These are phyloP conservation scores for Penicillium sp. DNA, from an alignment of 2,329 filamentous ascomycete species.

Conservation along the genomic window DNA sequence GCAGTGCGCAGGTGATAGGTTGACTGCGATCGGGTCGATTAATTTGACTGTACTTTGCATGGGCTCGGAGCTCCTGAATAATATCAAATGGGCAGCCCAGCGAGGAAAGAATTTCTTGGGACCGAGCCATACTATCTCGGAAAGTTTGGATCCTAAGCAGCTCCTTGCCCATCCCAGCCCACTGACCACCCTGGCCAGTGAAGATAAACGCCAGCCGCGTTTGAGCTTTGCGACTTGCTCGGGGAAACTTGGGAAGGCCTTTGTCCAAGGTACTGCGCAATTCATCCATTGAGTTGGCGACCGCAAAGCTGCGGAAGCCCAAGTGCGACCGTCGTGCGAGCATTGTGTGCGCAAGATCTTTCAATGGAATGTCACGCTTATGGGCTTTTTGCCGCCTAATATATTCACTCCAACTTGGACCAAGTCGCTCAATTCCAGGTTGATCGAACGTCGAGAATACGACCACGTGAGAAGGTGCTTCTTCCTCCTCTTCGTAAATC, in stretches of 20 bases:
- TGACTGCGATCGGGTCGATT: conserved; percentile 30
- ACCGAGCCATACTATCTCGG: conserved; percentile 9
- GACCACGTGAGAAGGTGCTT: conserved; percentile 15
- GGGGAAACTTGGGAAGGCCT: conserved; percentile 15
- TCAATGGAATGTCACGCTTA: conserved; percentile 6
- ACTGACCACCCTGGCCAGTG: conserved; percentile 49
- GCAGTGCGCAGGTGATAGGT: conserved; percentile 25
- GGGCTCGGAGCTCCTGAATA: conserved; percentile 21
- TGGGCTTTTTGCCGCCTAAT: conserved; percentile 10
- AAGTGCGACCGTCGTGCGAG: conserved; percentile 20
- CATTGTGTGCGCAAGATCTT: conserved; percentile 19
- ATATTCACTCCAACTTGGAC: conserved; percentile 15
- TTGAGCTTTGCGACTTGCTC: conserved; percentile 16
- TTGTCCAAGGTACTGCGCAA: conserved; percentile 9
- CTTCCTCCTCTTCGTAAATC: conserved; percentile 8
- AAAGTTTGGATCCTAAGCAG: conserved; percentile 30
- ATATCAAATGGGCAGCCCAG: conserved; percentile 31
- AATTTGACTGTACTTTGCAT: conserved; percentile 13
- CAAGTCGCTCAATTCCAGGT: conserved; percentile 20
- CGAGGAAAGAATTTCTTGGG: conserved; percentile 9
- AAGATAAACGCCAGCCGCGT: conserved; percentile 35
- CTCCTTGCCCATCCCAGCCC: conserved; percentile 44
- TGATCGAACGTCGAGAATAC: conserved; percentile 20
- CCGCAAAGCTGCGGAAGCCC: conserved; percentile 22
- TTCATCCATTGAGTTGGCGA: conserved; percentile 17